Base-by-base conservation (phyloP, 257 asterid genomes). In the Solanum sejunctum region DNA sequence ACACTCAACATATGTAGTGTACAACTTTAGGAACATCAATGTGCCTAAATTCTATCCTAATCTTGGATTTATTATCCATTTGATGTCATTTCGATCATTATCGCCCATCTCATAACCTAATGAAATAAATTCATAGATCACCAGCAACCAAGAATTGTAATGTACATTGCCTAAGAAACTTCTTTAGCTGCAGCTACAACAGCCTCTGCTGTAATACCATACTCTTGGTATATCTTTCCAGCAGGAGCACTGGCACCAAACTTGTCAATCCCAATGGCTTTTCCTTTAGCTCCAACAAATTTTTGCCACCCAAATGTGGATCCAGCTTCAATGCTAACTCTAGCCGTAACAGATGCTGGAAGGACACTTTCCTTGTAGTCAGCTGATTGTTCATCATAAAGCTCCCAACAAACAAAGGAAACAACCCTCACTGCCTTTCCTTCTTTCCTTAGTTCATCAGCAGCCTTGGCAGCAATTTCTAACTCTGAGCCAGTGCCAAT, bases 281-380 rank as follows among this genome's bases (percentile, higher is more conserved):
- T 91, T 15, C 98, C 98, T 87, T 91, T 88, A 15, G 84, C 6
- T 47, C 98, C 98, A 71, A 95, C 92, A 69, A 89, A 85, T 90
- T 87, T 91, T 70, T 81, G 85, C 98, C 98, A 94, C 12, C 98
- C 98, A 12, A 95, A 91, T 49, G 97, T 92, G 8, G 97, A 41
- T 23, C 92, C 98, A 26, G 98, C 98, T 88, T 95, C 98, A 61
- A 95, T 89, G 88, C 98, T 94, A 32, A 93, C 95, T 85, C 97
- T 88, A 82, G 95, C 93, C 6, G 94, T 91, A 49, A 93, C 94
- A 15, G 89, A 87, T 21, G 82, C 83, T 11, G 96, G 97, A 58
- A 93, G 86, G 20, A 92, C 94, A 20, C 93, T 93, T 85, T 95
- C 98, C 91, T 91, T 94, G 88, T 95, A 95, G 23, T 91, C 93